Evolutionary conservation across 768 basidiomycete genomes (phyloP).

Genomic region (Rhizopogon sp.): DNA sequence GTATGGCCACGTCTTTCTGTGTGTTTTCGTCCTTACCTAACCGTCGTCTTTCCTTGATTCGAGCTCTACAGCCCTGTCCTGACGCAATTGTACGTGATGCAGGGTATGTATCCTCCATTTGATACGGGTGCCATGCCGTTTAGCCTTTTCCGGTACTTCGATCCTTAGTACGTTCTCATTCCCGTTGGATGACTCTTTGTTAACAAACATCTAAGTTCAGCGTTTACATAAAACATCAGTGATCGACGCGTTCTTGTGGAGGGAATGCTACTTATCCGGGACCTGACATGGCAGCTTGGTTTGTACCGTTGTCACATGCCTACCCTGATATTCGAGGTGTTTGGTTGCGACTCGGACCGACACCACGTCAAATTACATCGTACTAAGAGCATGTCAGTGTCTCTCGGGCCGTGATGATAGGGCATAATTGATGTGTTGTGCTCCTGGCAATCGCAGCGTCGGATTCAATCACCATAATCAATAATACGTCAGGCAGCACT

Average conservation of each 20-base stretch:
- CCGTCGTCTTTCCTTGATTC: too few species aligned
- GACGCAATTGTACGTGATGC: too few species aligned
- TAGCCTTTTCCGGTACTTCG: too few species aligned
- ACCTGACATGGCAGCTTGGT: not conserved
- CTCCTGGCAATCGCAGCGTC: not conserved
- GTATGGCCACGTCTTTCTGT: not conserved
- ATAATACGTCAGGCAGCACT: not conserved
- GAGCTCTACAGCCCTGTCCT: too few species aligned
- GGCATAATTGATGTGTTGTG: not conserved
- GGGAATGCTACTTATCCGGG: not conserved
- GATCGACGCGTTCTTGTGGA: not conserved
- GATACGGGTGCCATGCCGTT: too few species aligned
- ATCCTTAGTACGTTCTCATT: too few species aligned
- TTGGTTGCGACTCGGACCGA: not conserved
- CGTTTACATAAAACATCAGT: not conserved
- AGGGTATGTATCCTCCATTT: too few species aligned
- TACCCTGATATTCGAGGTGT: not conserved
- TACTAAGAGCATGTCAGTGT: not conserved
- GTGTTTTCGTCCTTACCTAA: too few species aligned
- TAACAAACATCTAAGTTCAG: not conserved
- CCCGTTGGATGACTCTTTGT: too few species aligned
- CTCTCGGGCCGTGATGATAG: not conserved
- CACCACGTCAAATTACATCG: too few species aligned
- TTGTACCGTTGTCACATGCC: not conserved
- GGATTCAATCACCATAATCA: not conserved